A percentile compares a stretch with the other conserved stretches of the same genome.
phyloP scores from a whole-genome alignment of 768 basidiomycete genomes.

The Lactarius psammicola region DNA sequence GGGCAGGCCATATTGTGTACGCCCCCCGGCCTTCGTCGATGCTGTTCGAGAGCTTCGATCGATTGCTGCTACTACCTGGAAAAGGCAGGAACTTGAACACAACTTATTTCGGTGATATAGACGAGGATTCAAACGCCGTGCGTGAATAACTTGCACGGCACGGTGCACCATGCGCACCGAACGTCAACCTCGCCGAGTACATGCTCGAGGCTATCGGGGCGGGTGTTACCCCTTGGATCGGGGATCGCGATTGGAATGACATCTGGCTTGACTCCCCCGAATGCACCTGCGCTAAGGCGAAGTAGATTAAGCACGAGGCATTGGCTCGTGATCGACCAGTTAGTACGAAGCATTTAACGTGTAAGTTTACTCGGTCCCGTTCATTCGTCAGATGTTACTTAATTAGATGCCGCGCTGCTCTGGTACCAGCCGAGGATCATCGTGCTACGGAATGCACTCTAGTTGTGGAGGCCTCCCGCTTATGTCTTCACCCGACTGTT shows the following conservation, averaged over 20 bases:
- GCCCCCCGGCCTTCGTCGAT: constrained; percentile 84
- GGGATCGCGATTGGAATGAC: constrained; percentile 83
- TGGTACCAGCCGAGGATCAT: constrained; percentile 72
- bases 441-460: constrained; percentile 61
- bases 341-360: constrained; percentile 9
- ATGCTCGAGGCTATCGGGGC: constrained; percentile 89
- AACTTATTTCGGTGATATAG: constrained; percentile 91
- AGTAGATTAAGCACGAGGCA: constrained; percentile 39
- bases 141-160: constrained; percentile 74
- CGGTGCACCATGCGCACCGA: constrained; percentile 71
- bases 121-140: constrained; percentile 65
- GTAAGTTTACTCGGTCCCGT: constrained; percentile 2
- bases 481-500: constrained; percentile 85
- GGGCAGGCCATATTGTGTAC: constrained; percentile 91
- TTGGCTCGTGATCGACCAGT: constrained; percentile 3
- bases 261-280: constrained; percentile 80
- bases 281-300: constrained; percentile 33
- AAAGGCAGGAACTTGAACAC: constrained; percentile 86
- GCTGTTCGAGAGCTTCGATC: constrained; percentile 85
- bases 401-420: constrained; percentile 51
- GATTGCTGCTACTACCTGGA: constrained; percentile 66
- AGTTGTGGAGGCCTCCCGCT: constrained; percentile 81
- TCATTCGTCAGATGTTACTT: not conserved
- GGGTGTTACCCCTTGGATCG: constrained; percentile 69
- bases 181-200: constrained; percentile 75